A percentile compares a stretch with the other conserved stretches of the same genome.
These are phyloP conservation scores for Pseudotulostoma volvatum DNA, from an alignment of 495 filamentous ascomycete genomes.

Conservation along the genomic window DNA sequence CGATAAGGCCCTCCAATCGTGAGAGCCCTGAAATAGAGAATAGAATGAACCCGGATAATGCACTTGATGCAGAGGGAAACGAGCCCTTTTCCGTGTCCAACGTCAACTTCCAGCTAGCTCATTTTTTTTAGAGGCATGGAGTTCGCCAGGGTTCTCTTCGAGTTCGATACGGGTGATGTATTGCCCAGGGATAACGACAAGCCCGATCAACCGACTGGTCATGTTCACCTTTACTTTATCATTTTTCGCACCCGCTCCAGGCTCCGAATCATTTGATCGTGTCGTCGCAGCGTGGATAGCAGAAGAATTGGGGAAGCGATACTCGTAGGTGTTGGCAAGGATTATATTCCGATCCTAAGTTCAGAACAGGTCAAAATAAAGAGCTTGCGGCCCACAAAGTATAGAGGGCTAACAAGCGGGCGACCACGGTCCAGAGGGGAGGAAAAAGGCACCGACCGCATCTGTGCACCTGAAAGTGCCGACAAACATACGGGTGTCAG, in stretches of 20 bases:
- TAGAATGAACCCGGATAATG: too few relatives aligned
- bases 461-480: constrained; percentile 91
- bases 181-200: constrained; percentile 79
- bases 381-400: too few relatives aligned
- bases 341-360: constrained; percentile 69
- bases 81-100: too few relatives aligned
- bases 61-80: too few relatives aligned
- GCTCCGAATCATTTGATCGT: constrained; percentile 16
- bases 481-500: constrained; percentile 74
- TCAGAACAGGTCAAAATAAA: background rate
- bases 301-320: constrained; percentile 50
- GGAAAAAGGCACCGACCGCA: constrained; percentile 50
- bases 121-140: constrained; percentile 3
- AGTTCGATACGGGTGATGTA: constrained; percentile 78
- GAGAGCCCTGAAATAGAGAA: too few relatives aligned
- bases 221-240: constrained; percentile 45
- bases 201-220: constrained; percentile 69
- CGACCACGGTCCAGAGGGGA: too few relatives aligned
- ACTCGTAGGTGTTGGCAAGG: constrained; percentile 71
- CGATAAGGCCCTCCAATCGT: too few relatives aligned
- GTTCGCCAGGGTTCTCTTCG: constrained; percentile 39
- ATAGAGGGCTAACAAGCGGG: too few relatives aligned
- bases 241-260: constrained; percentile 9
- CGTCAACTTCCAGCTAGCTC: too few relatives aligned
- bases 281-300: constrained; percentile 27